A percentile compares a stretch with the other conserved stretches of the same genome.
phyloP scores from a whole-genome alignment of 352 stramenopile species.

The Globisporangium heterothallicum region DNA sequence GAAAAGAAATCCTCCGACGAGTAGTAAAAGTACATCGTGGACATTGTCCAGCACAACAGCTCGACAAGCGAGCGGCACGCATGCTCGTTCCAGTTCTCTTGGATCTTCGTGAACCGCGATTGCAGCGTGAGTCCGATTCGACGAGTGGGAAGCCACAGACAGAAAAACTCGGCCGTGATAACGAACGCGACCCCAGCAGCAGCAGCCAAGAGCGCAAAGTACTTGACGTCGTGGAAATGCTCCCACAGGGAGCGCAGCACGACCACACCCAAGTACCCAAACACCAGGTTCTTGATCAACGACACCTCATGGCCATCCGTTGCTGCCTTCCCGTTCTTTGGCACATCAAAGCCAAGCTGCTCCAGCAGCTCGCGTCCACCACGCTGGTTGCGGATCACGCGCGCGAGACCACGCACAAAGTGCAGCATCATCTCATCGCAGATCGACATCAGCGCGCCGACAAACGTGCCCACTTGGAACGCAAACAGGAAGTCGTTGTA shows the following conservation, averaged over 20 bases:
- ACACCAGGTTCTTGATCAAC: constrained; percentile 77
- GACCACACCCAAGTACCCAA: constrained; percentile 67
- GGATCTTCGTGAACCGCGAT: constrained; percentile 60
- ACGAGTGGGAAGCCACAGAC: constrained; percentile 69
- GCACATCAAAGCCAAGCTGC: constrained; percentile 65
- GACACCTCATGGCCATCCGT: constrained; percentile 62
- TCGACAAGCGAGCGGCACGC: constrained; percentile 44
- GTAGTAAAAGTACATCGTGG: constrained; percentile 57
- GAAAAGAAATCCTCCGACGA: constrained; percentile 41
- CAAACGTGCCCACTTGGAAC: constrained; percentile 64
- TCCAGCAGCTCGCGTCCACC: constrained; percentile 53
- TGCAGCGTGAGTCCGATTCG: constrained; percentile 67
- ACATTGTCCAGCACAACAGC: constrained; percentile 55
- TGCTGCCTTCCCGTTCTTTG: constrained; percentile 56
- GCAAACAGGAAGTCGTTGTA: constrained; percentile 52
- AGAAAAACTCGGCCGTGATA: constrained; percentile 71
- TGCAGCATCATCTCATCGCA: constrained; percentile 75
- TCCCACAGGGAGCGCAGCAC: constrained; percentile 56
- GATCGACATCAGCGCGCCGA: constrained; percentile 75
- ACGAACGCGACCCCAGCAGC: constrained; percentile 69
- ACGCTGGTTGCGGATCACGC: constrained; percentile 65
- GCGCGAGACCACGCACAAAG: constrained; percentile 52
- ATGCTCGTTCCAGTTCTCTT: constrained; percentile 58
- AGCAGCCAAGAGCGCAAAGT: constrained; percentile 59
- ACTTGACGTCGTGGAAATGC: constrained; percentile 66